A percentile compares a stretch with the other conserved stretches of the same genome.
Evolutionary conservation across 2,329 filamentous ascomycete genomes (phyloP).

Genomic region (Fusarium sororula): DNA sequence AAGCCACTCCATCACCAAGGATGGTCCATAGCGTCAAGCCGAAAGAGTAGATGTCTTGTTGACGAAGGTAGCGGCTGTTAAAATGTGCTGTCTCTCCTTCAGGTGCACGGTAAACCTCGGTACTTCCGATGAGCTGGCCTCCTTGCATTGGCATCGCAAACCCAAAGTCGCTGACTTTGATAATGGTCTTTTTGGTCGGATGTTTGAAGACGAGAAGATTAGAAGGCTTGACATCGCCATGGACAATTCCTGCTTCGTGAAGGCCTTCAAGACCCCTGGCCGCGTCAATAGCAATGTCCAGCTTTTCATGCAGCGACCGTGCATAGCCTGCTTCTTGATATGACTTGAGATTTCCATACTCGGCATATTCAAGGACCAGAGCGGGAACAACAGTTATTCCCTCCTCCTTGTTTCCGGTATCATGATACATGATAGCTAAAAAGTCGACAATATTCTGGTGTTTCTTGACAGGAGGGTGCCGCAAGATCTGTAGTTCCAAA

Average conservation of each 20-base stretch:
- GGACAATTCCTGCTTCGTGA: background rate
- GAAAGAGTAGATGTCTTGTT: background rate
- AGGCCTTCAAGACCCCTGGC: background rate
- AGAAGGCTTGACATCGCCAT: background rate
- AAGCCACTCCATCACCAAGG: background rate
- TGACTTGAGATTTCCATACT: background rate
- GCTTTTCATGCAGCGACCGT: background rate
- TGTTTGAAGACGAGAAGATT: constrained; percentile 1
- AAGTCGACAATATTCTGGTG: background rate
- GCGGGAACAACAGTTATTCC: background rate
- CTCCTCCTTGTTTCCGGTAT: background rate
- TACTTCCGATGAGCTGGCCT: background rate
- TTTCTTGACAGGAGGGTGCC: background rate
- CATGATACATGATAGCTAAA: background rate
- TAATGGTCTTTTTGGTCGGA: background rate
- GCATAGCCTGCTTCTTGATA: constrained; percentile 2
- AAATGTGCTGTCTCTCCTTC: background rate
- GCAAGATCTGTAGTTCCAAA: background rate
- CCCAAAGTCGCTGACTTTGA: background rate
- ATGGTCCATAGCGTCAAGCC: background rate
- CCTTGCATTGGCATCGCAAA: background rate
- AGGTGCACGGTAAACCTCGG: background rate
- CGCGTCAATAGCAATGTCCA: background rate
- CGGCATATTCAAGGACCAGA: background rate
- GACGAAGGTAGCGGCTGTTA: background rate